These are phyloP conservation scores for Metschnikowia vanudenii DNA, from an alignment of 805 yeast genomes.

Conservation along the genomic window DNA sequence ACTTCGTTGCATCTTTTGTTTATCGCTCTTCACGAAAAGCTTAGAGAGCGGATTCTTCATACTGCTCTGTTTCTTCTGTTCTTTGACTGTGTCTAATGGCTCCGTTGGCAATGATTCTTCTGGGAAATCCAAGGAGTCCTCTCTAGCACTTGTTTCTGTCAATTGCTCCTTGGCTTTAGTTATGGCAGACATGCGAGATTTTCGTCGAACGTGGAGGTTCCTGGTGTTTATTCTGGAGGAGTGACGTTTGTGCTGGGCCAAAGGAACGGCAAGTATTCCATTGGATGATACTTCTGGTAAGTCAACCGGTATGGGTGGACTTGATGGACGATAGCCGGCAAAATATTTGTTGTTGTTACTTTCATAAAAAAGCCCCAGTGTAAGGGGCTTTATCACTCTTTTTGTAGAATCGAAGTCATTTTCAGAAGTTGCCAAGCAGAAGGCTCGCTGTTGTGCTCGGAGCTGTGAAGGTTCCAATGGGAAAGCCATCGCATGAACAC, in stretches of 20 bases:
- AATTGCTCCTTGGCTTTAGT: conserved; percentile 6
- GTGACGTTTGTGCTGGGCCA: conserved; percentile 10
- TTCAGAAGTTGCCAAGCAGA: conserved; percentile 16
- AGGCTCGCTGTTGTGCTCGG: conserved; percentile 20
- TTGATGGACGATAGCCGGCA: conserved; percentile 11
- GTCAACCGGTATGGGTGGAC: conserved; percentile 21
- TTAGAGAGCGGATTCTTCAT: conserved; percentile 15
- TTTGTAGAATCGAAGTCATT: conserved; percentile 12
- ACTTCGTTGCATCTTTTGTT: neutral
- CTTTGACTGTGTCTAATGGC: neutral
- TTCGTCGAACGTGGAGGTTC: conserved; percentile 9
- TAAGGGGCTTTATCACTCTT: conserved; percentile 18
- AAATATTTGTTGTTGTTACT: conserved; percentile 9
- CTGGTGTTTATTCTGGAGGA: conserved; percentile 9
- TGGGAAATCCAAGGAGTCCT: conserved; percentile 4
- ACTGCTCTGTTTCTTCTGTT: conserved; percentile 2
- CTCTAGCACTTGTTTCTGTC: neutral
- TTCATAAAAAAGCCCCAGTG: conserved; percentile 16
- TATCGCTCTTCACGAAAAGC: conserved; percentile 15
- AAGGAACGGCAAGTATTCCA: neutral
- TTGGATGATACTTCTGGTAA: conserved; percentile 8
- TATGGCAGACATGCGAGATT: conserved; percentile 3
- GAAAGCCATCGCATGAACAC: conserved; percentile 16
- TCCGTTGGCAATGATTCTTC: conserved; percentile 4
- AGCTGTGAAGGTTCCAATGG: conserved; percentile 20